Evolutionary conservation across 345 rosid species (phyloP), one percentile per base, ranked within the genome.

Genomic region (Murraya koenigii): DNA sequence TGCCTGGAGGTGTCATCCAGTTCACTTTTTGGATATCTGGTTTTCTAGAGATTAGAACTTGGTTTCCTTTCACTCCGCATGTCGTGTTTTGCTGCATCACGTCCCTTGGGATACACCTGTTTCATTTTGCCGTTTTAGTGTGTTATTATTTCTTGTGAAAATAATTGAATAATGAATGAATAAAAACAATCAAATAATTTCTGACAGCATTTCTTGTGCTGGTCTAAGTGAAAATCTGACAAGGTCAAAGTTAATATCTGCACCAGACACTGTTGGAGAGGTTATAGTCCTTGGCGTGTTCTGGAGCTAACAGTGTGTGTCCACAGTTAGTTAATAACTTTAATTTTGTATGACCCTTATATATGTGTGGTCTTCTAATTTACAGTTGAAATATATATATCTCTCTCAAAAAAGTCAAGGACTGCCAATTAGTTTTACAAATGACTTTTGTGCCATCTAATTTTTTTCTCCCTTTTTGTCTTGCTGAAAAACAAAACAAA

Each of bases 261-360:
- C 52, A 60, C n/a, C 35, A 35, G 73, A 33, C 32, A 32, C 63
- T 49, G 44, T 47, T 55, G 23, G 59, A 62, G 5, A 30, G 55
- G 38, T 55, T 25, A 71, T 71, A 63, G 32, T 55, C n/a, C 32
- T 71, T 33, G 60, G 75, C 32, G 13, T 56, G 64, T 71, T 33
- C 41, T 69, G 49, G 30, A 2, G 55, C 64, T 28, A 44, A 22
- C 26, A 1, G 20, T 9, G 4, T 28, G 38, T 52, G 13, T 30
- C 74, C 23, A 49, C 26, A 20, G 13, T 33, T 56, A 55, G 22
- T 62, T 17, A 47, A 41, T 38, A 26, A 17, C n/a, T 28, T 13
- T 22, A 15, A 8, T 61, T 61, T 61, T 26, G 1, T 30, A 20
- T 8, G 19, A 17, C 15, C 41, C 22, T 66, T 58, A 7, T 55